A percentile compares a stretch with the other conserved stretches of the same genome.
These are phyloP conservation scores for Wickerhamomyces strasburgensis DNA, from an alignment of 805 yeast species.

Conservation along the genomic window DNA sequence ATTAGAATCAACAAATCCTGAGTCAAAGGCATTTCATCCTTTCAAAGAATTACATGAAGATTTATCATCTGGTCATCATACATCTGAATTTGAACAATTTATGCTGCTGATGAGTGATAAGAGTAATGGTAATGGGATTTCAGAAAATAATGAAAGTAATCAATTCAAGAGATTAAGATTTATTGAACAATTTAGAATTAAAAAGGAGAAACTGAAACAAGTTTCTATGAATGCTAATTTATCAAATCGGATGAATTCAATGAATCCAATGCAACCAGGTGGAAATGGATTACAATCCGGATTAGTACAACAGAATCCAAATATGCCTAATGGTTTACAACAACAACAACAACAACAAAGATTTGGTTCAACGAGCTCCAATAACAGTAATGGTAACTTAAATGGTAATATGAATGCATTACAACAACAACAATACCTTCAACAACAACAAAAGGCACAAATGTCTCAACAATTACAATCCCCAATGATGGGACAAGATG, in stretches of 20 bases:
- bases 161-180: slow-evolving; percentile 86
- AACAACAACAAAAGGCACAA: slow-evolving; percentile 22
- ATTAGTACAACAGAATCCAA: background rate
- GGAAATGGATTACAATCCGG: slow-evolving; percentile 1
- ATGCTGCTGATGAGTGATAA: slow-evolving; percentile 67
- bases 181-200: slow-evolving; percentile 78
- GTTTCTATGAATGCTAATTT: slow-evolving; percentile 30
- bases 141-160: slow-evolving; percentile 29
- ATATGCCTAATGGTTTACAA: slow-evolving; percentile 14
- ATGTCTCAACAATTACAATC: slow-evolving; percentile 26
- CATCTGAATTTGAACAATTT: slow-evolving; percentile 83
- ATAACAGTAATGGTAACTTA: slow-evolving; percentile 23
- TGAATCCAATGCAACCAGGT: background rate
- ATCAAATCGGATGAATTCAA: slow-evolving; percentile 12
- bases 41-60: slow-evolving; percentile 59
- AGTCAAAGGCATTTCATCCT: slow-evolving; percentile 37
- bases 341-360: slow-evolving; percentile 26
- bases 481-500: slow-evolving; percentile 13
- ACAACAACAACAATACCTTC: slow-evolving; percentile 19
- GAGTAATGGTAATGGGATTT: slow-evolving; percentile 29
- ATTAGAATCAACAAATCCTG: slow-evolving; percentile 31
- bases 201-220: slow-evolving; percentile 50
- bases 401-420: slow-evolving; percentile 23
- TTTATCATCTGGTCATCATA: slow-evolving; percentile 51
- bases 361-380: slow-evolving; percentile 23